Conservation (phyloP, 2,329 filamentous ascomycete species). For the Saccharata proteae region DNA sequence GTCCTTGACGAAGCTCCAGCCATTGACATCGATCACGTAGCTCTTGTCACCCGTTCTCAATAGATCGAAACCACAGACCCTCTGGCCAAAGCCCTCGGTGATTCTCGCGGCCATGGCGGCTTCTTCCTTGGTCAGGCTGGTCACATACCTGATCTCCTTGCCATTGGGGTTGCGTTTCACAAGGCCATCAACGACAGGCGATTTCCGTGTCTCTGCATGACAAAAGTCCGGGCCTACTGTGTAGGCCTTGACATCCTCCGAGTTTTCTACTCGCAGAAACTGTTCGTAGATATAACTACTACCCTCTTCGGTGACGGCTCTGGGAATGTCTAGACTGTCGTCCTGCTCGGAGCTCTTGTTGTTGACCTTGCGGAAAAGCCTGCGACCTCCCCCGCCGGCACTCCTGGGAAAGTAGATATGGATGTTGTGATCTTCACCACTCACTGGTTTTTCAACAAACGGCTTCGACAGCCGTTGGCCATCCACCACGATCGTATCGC, state of each 20-base stretch:
- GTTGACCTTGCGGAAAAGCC: slow-evolving; percentile 91
- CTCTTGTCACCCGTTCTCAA: slow-evolving; percentile 79
- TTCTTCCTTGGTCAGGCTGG: slow-evolving; percentile 68
- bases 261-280: slow-evolving; percentile 92
- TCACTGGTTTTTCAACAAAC: slow-evolving; percentile 97
- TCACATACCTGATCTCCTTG: slow-evolving; percentile 94
- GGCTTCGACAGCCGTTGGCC: slow-evolving; percentile 74
- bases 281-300: slow-evolving; percentile 95
- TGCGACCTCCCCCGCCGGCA: slow-evolving; percentile 75
- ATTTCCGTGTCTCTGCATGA: slow-evolving; percentile 94
- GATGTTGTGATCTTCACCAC: slow-evolving; percentile 96
- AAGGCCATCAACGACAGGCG: slow-evolving; percentile 89
- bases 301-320: slow-evolving; percentile 66
- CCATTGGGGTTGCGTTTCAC: slow-evolving; percentile 94
- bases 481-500: slow-evolving; percentile 79
- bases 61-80: slow-evolving; percentile 92
- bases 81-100: slow-evolving; percentile 80
- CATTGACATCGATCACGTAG: slow-evolving; percentile 97
- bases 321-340: slow-evolving; percentile 59
- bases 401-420: slow-evolving; percentile 91
- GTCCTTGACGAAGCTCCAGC: slow-evolving; percentile 99
- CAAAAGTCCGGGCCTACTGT: slow-evolving; percentile 89
- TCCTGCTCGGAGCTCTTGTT: slow-evolving; percentile 98
- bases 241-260: slow-evolving; percentile 97
- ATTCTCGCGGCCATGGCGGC: slow-evolving; percentile 81